Base-by-base conservation (phyloP, 495 filamentous ascomycete genomes). In the Podospora conica region DNA sequence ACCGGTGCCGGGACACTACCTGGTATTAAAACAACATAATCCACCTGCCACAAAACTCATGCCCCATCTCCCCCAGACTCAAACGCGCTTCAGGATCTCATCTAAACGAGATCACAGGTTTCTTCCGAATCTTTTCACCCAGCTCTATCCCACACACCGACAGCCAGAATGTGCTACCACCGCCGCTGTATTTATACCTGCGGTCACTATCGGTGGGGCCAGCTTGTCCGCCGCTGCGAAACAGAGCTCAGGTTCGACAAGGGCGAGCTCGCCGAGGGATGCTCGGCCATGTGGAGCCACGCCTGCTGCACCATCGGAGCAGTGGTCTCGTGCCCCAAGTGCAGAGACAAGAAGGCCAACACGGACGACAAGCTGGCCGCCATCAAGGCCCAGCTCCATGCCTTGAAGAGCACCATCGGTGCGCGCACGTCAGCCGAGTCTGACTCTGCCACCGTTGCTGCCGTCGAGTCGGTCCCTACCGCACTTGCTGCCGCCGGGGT, bases 161-260 rank as follows among this genome's bases (percentile, higher is more conserved):
- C n/a, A n/a, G 58, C n/a, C 11, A 60, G 53, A 3, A 78, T 78
- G 76, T 78, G 76, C 56, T 67, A 59, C 53, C 73, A 77, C 67
- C 18, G 48, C 2, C 69, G 75, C 31, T 23, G 69, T 54, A 18
- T 78, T 40, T 75, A 61, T 53, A 48, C 9, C 59, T 78, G 76
- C 68, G 57, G 55, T 20, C 76, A 78, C 60, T 62, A 58, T 48
- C 60, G 21, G 29, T 77, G 69, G 72, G 62, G 61, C 5, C 28
- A 23, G 21, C 11, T 67, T 10, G 24, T 66, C 33, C 29, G 22
- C 15, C 59, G 48, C 12, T 78, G 76, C 65, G 20, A 24, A 12
- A 21, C 27, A 3, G 71, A 75, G 58, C 6, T 58, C 56, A 54
- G 31, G 10, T 72, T 72, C 25, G n/a, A 65, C 21, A 53, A 59